Evolutionary conservation across 495 filamentous ascomycete species (phyloP).

Genomic region (Hyaloscypha finlandica): DNA sequence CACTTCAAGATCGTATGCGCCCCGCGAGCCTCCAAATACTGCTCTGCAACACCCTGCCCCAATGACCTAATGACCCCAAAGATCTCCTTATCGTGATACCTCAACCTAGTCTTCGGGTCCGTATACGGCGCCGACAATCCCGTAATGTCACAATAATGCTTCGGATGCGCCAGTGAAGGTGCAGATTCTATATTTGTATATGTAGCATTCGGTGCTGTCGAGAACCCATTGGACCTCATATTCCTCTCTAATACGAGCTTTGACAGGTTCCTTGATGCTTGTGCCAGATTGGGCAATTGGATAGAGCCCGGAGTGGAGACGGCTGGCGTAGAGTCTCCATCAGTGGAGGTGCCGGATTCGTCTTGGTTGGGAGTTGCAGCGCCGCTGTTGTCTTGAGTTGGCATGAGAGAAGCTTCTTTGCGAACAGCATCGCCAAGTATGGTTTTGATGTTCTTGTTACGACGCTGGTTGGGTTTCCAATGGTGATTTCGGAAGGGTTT

Average conservation of each 20-base stretch:
- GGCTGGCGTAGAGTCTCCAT: constrained; percentile 61
- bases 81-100: constrained; percentile 88
- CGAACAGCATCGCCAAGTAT: constrained; percentile 87
- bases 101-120: constrained; percentile 88
- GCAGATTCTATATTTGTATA: constrained; percentile 95
- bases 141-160: constrained; percentile 92
- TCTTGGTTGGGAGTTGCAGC: constrained; percentile 66
- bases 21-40: constrained; percentile 83
- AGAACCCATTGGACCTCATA: constrained; percentile 34
- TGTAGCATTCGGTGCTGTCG: constrained; percentile 67
- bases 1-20: constrained; percentile 92
- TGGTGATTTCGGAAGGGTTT: constrained; percentile 84
- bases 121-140: constrained; percentile 85
- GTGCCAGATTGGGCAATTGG: constrained; percentile 68
- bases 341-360: constrained; percentile 54
- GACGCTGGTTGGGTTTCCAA: constrained; percentile 90
- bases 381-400: constrained; percentile 83
- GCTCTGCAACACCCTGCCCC: constrained; percentile 77
- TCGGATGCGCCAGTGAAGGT: constrained; percentile 74
- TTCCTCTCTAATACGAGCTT: constrained; percentile 80
- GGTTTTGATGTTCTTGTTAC: constrained; percentile 98
- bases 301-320: constrained; percentile 44
- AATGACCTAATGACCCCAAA: constrained; percentile 77
- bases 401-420: constrained; percentile 76
- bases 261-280: constrained; percentile 80